Evolutionary conservation across 2,329 filamentous ascomycete genomes (phyloP).

Genomic region (Fusarium sp.): DNA sequence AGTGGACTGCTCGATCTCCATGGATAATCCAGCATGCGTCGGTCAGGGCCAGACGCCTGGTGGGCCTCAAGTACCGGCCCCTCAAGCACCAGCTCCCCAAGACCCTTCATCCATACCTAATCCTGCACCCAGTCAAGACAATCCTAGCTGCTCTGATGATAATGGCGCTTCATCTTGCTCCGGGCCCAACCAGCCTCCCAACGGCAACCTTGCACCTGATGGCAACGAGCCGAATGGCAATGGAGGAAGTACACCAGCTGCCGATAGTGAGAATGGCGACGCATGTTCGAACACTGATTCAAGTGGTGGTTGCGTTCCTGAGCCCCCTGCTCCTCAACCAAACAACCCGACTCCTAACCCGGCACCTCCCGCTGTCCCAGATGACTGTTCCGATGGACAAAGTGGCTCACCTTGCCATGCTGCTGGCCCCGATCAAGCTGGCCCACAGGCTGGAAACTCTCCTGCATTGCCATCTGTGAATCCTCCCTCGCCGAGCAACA

Average conservation of each 20-base stretch:
- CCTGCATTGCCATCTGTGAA: background rate
- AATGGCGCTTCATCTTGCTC: background rate
- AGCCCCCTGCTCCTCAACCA: slow-evolving; percentile 4
- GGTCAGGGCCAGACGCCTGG: slow-evolving; percentile 1
- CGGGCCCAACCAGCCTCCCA: background rate
- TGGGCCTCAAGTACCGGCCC: background rate
- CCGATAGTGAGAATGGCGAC: background rate
- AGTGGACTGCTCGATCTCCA: slow-evolving; percentile 4
- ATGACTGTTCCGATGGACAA: background rate
- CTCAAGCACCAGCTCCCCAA: slow-evolving; percentile 7
- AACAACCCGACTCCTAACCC: slow-evolving; percentile 3
- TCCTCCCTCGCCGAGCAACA: background rate
- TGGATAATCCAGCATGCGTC: slow-evolving; percentile 9
- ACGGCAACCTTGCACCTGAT: background rate
- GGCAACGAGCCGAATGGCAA: background rate
- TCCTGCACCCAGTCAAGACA: slow-evolving; percentile 1
- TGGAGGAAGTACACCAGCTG: background rate
- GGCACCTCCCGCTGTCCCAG: background rate
- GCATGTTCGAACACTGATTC: background rate
- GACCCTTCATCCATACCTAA: background rate
- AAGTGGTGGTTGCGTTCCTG: background rate
- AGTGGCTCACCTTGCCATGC: background rate
- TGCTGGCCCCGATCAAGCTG: background rate
- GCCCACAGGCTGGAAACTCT: background rate
- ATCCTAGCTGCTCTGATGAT: background rate